Evolutionary conservation across 1,284 basidiomycete species (phyloP), one percentile per base, ranked within the genome.

Genomic region (Trichosporon sp.): DNA sequence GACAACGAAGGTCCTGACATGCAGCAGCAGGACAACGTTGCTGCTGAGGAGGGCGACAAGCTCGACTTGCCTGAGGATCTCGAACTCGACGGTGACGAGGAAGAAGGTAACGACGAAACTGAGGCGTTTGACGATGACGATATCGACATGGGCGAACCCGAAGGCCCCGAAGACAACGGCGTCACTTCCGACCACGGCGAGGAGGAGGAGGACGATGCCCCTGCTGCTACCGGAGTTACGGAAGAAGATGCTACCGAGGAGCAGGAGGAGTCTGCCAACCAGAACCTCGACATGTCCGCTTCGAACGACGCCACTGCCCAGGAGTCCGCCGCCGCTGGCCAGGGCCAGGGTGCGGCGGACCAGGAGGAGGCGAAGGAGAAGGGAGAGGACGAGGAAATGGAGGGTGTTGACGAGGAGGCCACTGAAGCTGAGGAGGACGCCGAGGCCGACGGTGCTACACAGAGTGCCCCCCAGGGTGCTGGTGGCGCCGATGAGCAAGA

Each of bases 11-110:
- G 71, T 11, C 73, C 78, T 61, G 75, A 77, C 51, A 48, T 65
- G 40, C 71, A 70, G 16, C 68, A 91, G 32, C 88, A 89, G 54
- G 84, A 85, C 67, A 85, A 86, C 4, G 88, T 91, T 2, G 88
- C 92, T 72, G 83, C 92, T 68, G 89, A 88, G 26, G 91, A 95
- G 76, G 90, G 90, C 5, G 87, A 94, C 68, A 90, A 89, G 2
- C 87, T 96, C 66, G 91, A 96, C 77, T 86, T 96, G 14, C 94
- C 94, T 0, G 92, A 94, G 48, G 90, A 94, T 76, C 86, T 96
- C 81, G 86, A 93, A 70, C 83, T 96, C 5, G 85, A 85, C 64
- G 85, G 84, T 51, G 85, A 79, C 12, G 77, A 77, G 61, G 89
- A 79, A 14, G 76, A 77, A 37, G 89, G 80, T 38, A 85, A 85